Evolutionary conservation across 148 eudicot genomes (phyloP), one percentile per base, ranked within the genome.

Genomic region (Rheum nobile): DNA sequence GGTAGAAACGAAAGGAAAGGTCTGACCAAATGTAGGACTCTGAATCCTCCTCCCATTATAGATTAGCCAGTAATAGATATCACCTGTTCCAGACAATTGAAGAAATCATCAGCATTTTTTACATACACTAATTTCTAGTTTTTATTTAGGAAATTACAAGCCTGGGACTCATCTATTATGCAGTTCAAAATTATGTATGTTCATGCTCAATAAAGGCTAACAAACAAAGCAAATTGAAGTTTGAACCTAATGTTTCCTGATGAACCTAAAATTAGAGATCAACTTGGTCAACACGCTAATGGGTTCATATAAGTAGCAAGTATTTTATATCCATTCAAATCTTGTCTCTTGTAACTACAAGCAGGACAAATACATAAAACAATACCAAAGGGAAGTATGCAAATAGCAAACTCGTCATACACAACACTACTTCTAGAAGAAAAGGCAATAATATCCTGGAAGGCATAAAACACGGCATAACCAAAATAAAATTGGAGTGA

Each of bases 31-130:
- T 89, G 97, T 72, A 91, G 83, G 52, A 89, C 90, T 72, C 97
- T 86, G 75, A 91, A 91, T 44, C 91, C 97, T 73, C 93, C 93
- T 35, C 91, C 93, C 97, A 91, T 89, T 24, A 24, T 85, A 65
- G 71, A 74, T 19, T 26, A 76, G 63, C 44, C 79, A 77, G 34
- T 47, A 48, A 31, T 47, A 78, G 41, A 71, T 73, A 54, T 47
- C 72, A 71, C 83, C 85, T 85, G 79, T 72, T 55, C 37, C 24
- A 46, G 16, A 54, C 57, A 77, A 38, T 28, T 8, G 21, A 22
- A 73, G 1, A 29, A 73, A 34, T 32, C 57, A 50, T 71, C 74
- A 71, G 52, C 72, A 70, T 70, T 24, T 2, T 46, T 70, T 14
- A 2, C 10, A 1, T 22, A 4, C 28, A 29, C 35, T 4, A 12